Base-by-base conservation (phyloP, 257 asterid species). In the Linderniella brevidens region DNA sequence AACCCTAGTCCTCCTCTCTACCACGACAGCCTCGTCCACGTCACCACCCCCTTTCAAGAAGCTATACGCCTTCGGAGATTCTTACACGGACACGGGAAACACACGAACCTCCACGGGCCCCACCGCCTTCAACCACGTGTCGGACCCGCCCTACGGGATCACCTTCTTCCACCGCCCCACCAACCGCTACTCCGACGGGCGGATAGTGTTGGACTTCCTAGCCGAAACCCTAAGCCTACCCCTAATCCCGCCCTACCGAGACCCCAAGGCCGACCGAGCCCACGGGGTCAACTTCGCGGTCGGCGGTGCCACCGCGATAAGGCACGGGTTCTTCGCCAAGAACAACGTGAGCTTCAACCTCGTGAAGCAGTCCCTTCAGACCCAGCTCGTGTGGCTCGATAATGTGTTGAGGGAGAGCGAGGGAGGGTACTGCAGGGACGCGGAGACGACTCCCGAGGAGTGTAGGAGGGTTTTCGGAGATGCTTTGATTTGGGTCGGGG, bases 51-150 rank as follows among this genome's bases (percentile, higher is more conserved):
- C 79, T 14, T 79, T 82, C 80, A 73, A 64, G 19, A 56, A 11
- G 6, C 42, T 82, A 0, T 86, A 79, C 52, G 93, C 94, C 35
- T 86, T 86, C 43, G 94, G 96, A 0, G 94, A 86, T 68, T 86
- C 96, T 3, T 86, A 68, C 71, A 86, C 96, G 18, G 96, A 86
- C 78, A 82, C 96, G 0, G 96, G 96, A 52, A 86, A 86, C 79
- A 86, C 96, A 52, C 63, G 46, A 0, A 72, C 96, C 54, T 19
- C 66, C 58, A 61, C 76, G 6, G 94, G 96, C 16, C 94, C 96
- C 0, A 58, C 53, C 53, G 74, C 74, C 2, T 86, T 72, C 80
- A 69, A 62, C 62, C 70, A 72, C 63, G 94, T 75, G 4, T 86
- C 94, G 13, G 75, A 52, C 59, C 82, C 61, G 0, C 96, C 96